Evolutionary conservation across 768 basidiomycete genomes (phyloP), one percentile per base, ranked within the genome.

Genomic region (Fistulinella prunicolor): DNA sequence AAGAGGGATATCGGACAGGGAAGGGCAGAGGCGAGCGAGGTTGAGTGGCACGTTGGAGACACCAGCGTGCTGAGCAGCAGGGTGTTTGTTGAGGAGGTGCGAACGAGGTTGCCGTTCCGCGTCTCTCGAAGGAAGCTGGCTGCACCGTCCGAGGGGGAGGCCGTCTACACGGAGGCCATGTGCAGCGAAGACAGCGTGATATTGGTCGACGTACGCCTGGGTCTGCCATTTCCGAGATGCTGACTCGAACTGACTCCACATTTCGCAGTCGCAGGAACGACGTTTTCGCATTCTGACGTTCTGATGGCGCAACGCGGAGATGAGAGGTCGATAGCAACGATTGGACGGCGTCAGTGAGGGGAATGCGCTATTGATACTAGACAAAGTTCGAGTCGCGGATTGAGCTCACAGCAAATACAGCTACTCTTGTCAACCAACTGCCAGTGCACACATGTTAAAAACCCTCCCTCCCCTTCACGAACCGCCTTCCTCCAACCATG

Each of bases 121-220:
- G 58, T 74, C 17, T 66, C 63, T 47, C 61, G 58, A 9, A 53
- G 65, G 21, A 47, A 16, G 43, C 46, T 69, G 44, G 50, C 42
- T 14, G 49, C 53, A 10, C 39, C 47, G 37, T 14, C 30, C 28
- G 42, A 44, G 39, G 49, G 42, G 2, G 50, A 53, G 19, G 54
- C 42, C 0, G 32, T 24, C 1, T 66, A 59, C 39, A 50, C 56
- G 23, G 60, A 62, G 28, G 71, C 70, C 8, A 75, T 85, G 74
- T 77, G 81, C 66, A 76, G 72, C 52, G 80, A 82, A 60, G 82
- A 84, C 62, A 69, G 65, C 49, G 52, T 84, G 8, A 64, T 85
- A 41, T 62, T 80, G 3, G 77, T 82, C 32, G 71, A 78, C 57
- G 75, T 78, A 14, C 39, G 67, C 55, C 10, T 29, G 20, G 20